A percentile compares a stretch with the other conserved stretches of the same genome.
These are phyloP conservation scores for Phaseolus lunatus DNA, from an alignment of 306 rosid species.

Conservation along the genomic window DNA sequence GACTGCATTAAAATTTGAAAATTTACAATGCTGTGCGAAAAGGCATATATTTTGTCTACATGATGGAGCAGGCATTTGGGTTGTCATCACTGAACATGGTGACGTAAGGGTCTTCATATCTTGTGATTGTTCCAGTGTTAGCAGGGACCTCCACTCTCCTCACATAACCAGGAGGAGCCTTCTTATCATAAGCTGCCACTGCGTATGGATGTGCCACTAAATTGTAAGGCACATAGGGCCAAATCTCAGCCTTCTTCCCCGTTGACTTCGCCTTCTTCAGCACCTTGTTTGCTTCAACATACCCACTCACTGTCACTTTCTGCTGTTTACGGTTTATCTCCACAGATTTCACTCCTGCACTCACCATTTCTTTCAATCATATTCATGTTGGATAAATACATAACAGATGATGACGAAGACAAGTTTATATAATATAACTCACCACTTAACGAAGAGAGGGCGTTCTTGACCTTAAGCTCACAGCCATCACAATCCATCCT, in stretches of 20 bases:
- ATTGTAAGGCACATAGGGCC: conserved; percentile 96
- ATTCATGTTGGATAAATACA: conserved; percentile 3
- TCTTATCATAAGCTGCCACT: conserved; percentile 89
- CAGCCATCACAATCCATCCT: conserved; percentile 99
- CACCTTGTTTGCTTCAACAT: conserved; percentile 89
- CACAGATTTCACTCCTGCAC: conserved; percentile 89
- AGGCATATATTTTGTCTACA: conserved; percentile 52
- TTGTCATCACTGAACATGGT: conserved; percentile 97
- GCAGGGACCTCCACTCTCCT: conserved; percentile 70
- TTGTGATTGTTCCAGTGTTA: conserved; percentile 57
- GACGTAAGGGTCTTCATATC: conserved; percentile 85
- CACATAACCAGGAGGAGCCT: conserved; percentile 96
- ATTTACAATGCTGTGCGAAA: conserved; percentile 46
- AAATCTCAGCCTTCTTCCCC: conserved; percentile 89
- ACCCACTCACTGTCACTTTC: conserved; percentile 86
- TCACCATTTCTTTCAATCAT: conserved; percentile 34
- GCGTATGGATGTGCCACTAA: conserved; percentile 87
- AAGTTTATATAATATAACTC: conserved; percentile 38
- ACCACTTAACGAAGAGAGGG: conserved; percentile 86
- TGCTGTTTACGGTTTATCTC: conserved; percentile 95
- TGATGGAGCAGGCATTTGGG: conserved; percentile 95
- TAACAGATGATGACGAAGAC: neutral
- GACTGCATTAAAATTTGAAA: conserved; percentile 55
- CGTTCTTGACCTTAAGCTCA: conserved; percentile 93
- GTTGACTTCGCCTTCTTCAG: conserved; percentile 93